Evolutionary conservation across 805 yeast species (phyloP), one percentile per base, ranked within the genome.

Genomic region (Spathaspora girioi): DNA sequence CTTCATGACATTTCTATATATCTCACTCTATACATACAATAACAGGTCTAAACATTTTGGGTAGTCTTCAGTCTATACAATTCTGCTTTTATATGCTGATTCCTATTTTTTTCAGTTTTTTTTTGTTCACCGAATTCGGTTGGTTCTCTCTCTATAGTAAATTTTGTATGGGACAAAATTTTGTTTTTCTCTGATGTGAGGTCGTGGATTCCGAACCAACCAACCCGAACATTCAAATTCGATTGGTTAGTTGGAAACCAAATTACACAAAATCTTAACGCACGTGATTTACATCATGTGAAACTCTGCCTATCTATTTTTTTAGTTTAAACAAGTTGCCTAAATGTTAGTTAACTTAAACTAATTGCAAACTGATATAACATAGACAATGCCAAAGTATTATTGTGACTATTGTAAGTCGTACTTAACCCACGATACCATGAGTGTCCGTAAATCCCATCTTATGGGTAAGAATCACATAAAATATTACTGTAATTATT

Each of bases 401-500:
- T 87, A 85, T 69, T 90, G 97, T 67, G 94, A 87, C 58, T 90
- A 89, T 64, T 90, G 97, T 65, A 83, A 83, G 62, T 82, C 90
- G 17, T 86, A 86, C 59, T 71, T 91, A 52, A 90, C 97, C 1
- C 97, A 90, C 64, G 96, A 89, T 67, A 86, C 94, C n/a, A 73
- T 82, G 59, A 86, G 94, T 69, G 97, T 90, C 50, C 70, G 96
- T 19, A 85, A 86, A 61, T 83, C 90, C 42, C 97, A 90, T 67
- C 66, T 87, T 42, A 71, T 78, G 40, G 97, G 97, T 9, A 82
- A 80, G 59, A 85, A 87, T 65, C 97, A 90, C 66, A 73, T 87
- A 43, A 77, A 80, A 54, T 75, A 79, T 49, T 87, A 86, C 47
- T 83, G 90, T 53, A 87, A 86, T 51, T 89, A 88, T 70, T 90